Conservation (phyloP, 805 yeast species). For the Kluyveromyces starmeri region DNA sequence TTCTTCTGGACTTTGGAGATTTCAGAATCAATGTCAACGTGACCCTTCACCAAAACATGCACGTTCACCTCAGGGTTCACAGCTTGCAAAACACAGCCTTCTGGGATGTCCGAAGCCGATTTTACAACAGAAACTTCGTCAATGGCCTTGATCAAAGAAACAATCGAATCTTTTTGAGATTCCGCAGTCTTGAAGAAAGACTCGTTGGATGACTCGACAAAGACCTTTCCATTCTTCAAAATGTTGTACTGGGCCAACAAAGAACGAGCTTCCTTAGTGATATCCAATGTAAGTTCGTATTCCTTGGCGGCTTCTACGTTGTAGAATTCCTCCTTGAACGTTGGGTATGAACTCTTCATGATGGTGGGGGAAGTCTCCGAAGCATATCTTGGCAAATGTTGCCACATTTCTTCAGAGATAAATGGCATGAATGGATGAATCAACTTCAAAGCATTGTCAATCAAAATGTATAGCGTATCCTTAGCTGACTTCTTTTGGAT, state of each 20-base stretch:
- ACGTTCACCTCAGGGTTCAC: conserved; percentile 77
- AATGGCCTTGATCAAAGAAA: conserved; percentile 86
- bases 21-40: conserved; percentile 86
- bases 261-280: conserved; percentile 88
- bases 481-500: conserved; percentile 82
- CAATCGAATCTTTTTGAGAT: conserved; percentile 78
- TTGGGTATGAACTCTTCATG: conserved; percentile 74
- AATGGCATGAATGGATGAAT: conserved; percentile 99
- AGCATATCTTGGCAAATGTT: conserved; percentile 84
- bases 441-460: conserved; percentile 82
- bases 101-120: conserved; percentile 52
- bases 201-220: conserved; percentile 55
- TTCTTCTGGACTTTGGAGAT: conserved; percentile 74
- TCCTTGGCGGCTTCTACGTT: conserved; percentile 59
- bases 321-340: conserved; percentile 47
- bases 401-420: conserved; percentile 98
- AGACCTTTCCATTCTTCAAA: conserved; percentile 78
- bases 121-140: conserved; percentile 60
- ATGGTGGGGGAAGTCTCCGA: conserved; percentile 64
- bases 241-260: conserved; percentile 84
- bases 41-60: conserved; percentile 88
- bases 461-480: conserved; percentile 86
- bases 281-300: conserved; percentile 75
- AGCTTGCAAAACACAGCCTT: conserved; percentile 82
- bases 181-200: conserved; percentile 43